These are phyloP conservation scores for Nicotiana tabacum DNA, from an alignment of 257 asterid species.

Conservation along the genomic window DNA sequence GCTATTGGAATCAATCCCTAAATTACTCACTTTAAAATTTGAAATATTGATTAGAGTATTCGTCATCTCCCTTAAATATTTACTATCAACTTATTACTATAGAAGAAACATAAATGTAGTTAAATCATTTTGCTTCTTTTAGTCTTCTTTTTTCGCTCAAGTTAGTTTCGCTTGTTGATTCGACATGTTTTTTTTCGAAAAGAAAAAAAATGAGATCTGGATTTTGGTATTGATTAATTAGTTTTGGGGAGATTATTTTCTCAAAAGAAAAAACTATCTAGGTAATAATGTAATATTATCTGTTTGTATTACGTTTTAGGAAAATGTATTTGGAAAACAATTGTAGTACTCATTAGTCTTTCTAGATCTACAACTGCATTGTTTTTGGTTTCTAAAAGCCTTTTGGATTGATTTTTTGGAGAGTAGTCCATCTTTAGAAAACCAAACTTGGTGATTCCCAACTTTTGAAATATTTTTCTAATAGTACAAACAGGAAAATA, in stretches of 20 bases:
- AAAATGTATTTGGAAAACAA: not conserved
- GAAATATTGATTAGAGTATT: not conserved
- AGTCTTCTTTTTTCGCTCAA: not conserved
- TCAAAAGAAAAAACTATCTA: too few species aligned
- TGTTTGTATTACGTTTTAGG: not conserved
- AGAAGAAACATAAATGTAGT: too few species aligned
- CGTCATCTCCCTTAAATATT: not conserved
- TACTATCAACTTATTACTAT: not conserved
- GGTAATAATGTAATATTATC: too few species aligned
- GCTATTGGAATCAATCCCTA: not conserved
- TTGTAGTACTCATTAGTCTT: not conserved
- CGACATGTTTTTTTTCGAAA: not conserved
- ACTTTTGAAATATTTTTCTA: not conserved
- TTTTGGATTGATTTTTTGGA: not conserved
- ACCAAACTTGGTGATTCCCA: not conserved
- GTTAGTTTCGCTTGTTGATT: not conserved
- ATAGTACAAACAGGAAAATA: not conserved
- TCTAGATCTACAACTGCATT: not conserved
- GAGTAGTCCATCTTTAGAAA: not conserved
- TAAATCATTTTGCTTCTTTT: too few species aligned
- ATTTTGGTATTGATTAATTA: not conserved
- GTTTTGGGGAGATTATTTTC: not conserved
- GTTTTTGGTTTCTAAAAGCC: not conserved
- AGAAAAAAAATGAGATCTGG: not conserved
- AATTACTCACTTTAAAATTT: not conserved